Base-by-base conservation (phyloP, 805 yeast species). In the Jamesozyma gamospora region DNA sequence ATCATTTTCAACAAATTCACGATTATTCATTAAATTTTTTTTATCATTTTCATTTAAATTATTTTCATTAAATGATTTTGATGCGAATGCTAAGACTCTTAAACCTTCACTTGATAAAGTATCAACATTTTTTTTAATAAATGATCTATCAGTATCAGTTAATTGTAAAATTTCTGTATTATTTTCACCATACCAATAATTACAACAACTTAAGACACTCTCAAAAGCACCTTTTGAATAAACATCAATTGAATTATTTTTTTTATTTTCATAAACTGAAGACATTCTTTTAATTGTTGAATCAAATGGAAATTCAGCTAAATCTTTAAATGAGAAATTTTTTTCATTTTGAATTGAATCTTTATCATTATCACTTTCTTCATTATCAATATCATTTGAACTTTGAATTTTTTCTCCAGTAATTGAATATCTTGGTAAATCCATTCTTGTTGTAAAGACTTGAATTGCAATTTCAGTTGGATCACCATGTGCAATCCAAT, bases 191-290 rank as follows among this genome's bases (percentile, higher is more conserved):
- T 69, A 63, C 63, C 78, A 83, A 40, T 65, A 69, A 12, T 74
- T 70, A 45, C 88, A 82, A 57, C 76, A 65, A 1, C 64, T 67
- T 37, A 86, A 55, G 6, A 92, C 70, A 43, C 74, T 75, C 63
- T 92, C 97, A 34, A 77, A 72, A 2, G 96, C 98, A 52, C 98
- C 98, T 60, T 92, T 92, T 29, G 79, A 83, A 57, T 71, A 80
- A 1, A 85, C 74, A 46, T 71, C 75, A 16, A 72, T 49, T 47
- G 74, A 72, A 32, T 68, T 53, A 38, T 72, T 64, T 14, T 75
- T 77, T 16, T 83, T 86, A 32, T 67, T 53, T 49, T 76, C 76
- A 21, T 74, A 71, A 7, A 58, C 45, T 18, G 87, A 81, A 13
- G 95, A 90, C 96, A 86, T 86, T 65, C 78, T 87, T 60, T 92